Evolutionary conservation across 2,329 filamentous ascomycete species (phyloP), one percentile per base, ranked within the genome.

Genomic region (Microthyrium microscopicum): DNA sequence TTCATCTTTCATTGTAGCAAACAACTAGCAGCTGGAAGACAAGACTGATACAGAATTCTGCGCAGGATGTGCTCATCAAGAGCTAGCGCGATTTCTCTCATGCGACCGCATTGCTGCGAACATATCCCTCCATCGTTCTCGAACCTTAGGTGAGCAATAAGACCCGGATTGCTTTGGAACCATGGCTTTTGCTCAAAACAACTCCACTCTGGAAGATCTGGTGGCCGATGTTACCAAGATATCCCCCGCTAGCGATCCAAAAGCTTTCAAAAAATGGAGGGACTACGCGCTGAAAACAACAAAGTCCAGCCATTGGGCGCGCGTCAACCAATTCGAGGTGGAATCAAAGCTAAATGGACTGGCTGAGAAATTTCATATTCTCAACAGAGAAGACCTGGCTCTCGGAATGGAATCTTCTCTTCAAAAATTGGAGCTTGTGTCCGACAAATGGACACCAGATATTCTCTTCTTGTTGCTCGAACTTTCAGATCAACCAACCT

Each of bases 341-440:
- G 49, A 51, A 26, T 42, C 52, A 3, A 52, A 44, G 22, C 49
- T 55, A 13, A 44, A 51, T 16, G 61, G 61, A 1, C 61, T 94
- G 3, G 76, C 85, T 43, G 89, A 95, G 57, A 84, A 87, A 44
- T 89, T 94, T 45, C 69, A 73, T 20, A 66, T 95, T 34, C 66
- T 82, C 30, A 76, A 79, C 47, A 73, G 80, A 40, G 85, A 94
- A 45, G 72, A 71, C 25, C 59, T 94, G 18, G 82, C 83, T 9
- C 74, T 85, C 49, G 74, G 73, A 5, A 57, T 84, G 22, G 57
- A 61, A 25, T 47, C 51, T 27, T 65, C 78, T 22, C 52, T 83
- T 11, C 56, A 66, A 25, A 68, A 73, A 39, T 54, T 93, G 15
- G 57, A 65, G 8, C 47, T 55, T 20, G 50, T 55, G 11, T 60